phyloP scores from a whole-genome alignment of 306 rosid species.

The Corylus avellana region DNA sequence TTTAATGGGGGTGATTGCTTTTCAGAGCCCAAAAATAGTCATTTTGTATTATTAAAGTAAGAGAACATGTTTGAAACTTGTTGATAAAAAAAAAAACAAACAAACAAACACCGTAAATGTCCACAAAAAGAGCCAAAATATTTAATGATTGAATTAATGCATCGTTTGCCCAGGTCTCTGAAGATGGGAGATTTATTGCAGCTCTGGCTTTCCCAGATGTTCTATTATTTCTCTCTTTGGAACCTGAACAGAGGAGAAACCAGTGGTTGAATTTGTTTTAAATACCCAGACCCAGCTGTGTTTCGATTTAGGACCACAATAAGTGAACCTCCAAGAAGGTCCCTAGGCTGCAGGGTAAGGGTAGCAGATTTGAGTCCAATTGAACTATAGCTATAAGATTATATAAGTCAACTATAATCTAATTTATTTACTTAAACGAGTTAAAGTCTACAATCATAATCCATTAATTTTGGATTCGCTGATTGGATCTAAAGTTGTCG shows the following conservation, averaged over 20 bases:
- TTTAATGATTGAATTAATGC: constrained; percentile 43
- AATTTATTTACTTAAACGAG: too few relatives aligned
- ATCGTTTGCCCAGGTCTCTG: constrained; percentile 49
- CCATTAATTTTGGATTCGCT: too few relatives aligned
- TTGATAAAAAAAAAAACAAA: not conserved
- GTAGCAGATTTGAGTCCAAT: too few relatives aligned
- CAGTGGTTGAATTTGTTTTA: constrained; percentile 24
- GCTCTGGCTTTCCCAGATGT: constrained; percentile 29
- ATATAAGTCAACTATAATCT: too few relatives aligned
- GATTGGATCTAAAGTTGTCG: too few relatives aligned
- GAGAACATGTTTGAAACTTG: not conserved
- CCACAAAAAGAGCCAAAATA: constrained; percentile 28
- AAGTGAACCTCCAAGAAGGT: constrained; percentile 29
- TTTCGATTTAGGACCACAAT: constrained; percentile 48
- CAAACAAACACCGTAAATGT: constrained; percentile 36
- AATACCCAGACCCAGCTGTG: constrained; percentile 45
- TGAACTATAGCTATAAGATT: too few relatives aligned
- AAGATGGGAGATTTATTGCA: constrained; percentile 42
- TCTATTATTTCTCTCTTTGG: constrained; percentile 6
- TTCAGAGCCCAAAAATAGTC: not conserved
- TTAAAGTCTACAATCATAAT: too few relatives aligned
- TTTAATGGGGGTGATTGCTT: not conserved
- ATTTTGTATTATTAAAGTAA: not conserved
- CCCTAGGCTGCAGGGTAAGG: too few relatives aligned
- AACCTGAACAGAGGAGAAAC: not conserved